Base-by-base conservation (phyloP, 1,139 yeast species). In the Zygosaccharomyces pseudobailii region DNA sequence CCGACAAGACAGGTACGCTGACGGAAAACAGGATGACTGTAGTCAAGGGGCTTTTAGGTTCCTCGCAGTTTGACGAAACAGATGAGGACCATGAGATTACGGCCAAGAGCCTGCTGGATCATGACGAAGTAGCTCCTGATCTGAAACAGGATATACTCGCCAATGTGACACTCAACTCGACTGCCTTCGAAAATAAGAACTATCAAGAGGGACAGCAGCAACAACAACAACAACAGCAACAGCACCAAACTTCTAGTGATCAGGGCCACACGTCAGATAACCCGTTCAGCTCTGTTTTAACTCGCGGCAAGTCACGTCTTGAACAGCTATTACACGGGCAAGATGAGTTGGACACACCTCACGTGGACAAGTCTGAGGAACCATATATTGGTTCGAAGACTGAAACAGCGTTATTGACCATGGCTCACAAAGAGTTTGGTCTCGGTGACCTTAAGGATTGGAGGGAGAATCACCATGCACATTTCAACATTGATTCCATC, bases 1-100 rank as follows among this genome's bases (percentile, higher is more conserved):
- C 97, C 0, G 99, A 92, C 70, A 92, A 92, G 67, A 92, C 98
- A 1, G 98, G 98, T 51, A 92, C 98, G 9, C 75, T 92, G 49
- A 92, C 98, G 1, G 95, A 89, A 67, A 92, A 92, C 67, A 76
- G 75, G 60, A 92, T 92, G 98, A 79, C 90, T 40, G 87, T 92
- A 9, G 96, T 88, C 7, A 78, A 77, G 48, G 96, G 92, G 5
- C 72, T 78, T 31, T 63, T 87, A 39, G 89, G 92, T 7, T 63
- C 60, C 39, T 58, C 58, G 39, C 60, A 61, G 27, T 66, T 69
- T 47, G 67, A 66, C 48, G 70, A 64, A 38, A 55, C 57, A 5
- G 50, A 54, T 4, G 52, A 50, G 9, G 42, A 47, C 7, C 46
- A 48, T 6, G 46, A 50, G 13, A 40, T 43, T 7, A 36, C 53